Evolutionary conservation across 805 yeast genomes (phyloP).

Genomic region (Candida nemodendra): DNA sequence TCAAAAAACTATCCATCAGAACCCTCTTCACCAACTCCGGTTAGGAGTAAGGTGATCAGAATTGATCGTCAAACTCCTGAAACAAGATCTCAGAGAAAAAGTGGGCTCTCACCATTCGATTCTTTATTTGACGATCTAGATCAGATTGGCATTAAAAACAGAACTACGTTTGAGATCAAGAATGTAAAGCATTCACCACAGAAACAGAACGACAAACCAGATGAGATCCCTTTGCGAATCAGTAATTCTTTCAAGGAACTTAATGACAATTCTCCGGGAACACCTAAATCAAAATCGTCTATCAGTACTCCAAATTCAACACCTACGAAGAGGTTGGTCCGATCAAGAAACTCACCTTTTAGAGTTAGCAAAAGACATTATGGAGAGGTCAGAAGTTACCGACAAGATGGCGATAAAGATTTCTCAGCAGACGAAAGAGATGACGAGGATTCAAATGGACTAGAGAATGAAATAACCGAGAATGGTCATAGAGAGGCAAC

Average conservation of each 20-base stretch:
- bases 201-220: not conserved
- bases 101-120: not conserved
- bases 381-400: conserved; percentile 31
- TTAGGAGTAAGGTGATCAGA: not conserved
- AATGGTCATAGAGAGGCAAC: conserved; percentile 7
- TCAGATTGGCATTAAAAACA: not conserved
- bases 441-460: conserved; percentile 14
- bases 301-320: not conserved
- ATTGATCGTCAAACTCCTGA: not conserved
- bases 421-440: conserved; percentile 12
- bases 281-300: conserved; percentile 1
- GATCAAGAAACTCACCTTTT: not conserved
- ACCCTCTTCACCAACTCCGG: conserved; percentile 2
- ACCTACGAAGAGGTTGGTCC: not conserved
- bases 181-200: not conserved
- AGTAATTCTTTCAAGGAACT: not conserved
- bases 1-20: not conserved
- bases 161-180: conserved; percentile 3
- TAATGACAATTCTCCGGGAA: conserved; percentile 1
- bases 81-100: not conserved
- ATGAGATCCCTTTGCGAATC: not conserved
- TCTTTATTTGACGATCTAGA: conserved; percentile 9
- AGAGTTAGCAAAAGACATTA: conserved; percentile 20
- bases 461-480: not conserved
- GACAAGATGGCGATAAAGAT: conserved; percentile 15